These are phyloP conservation scores for Fusarium newnesense DNA, from an alignment of 2,329 filamentous ascomycete genomes.

Conservation along the genomic window DNA sequence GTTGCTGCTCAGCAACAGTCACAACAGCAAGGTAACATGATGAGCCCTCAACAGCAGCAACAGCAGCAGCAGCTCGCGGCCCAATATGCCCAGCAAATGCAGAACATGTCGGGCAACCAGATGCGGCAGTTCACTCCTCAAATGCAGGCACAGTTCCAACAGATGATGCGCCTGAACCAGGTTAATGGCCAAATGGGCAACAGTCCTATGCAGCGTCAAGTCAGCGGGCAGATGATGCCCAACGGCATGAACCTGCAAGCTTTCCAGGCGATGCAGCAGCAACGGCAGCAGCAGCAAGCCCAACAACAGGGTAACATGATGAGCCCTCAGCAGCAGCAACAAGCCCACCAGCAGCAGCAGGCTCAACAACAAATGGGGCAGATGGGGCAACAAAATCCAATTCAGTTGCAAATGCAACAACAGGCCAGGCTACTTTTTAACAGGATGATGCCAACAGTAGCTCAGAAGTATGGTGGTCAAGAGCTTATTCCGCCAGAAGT, in stretches of 20 bases:
- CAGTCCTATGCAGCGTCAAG: conserved; percentile 47
- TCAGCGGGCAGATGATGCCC: conserved; percentile 54
- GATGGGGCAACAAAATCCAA: conserved; percentile 34
- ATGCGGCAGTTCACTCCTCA: conserved; percentile 49
- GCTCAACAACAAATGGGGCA: conserved; percentile 49
- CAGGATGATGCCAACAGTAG: conserved; percentile 49
- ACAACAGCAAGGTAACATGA: conserved; percentile 53
- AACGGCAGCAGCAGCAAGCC: conserved; percentile 49
- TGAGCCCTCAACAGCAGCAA: conserved; percentile 54
- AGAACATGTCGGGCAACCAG: conserved; percentile 52
- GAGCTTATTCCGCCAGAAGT: conserved; percentile 60
- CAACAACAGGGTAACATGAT: conserved; percentile 54
- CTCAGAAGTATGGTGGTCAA: conserved; percentile 52
- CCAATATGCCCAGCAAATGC: conserved; percentile 57
- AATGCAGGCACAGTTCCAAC: conserved; percentile 51
- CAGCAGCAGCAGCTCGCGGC: conserved; percentile 56
- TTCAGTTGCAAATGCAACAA: conserved; percentile 50
- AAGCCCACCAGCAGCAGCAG: conserved; percentile 47
- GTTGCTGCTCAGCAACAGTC: conserved; percentile 50
- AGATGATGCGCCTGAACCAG: conserved; percentile 50
- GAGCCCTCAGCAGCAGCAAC: conserved; percentile 52
- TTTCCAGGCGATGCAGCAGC: conserved; percentile 52
- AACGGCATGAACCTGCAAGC: conserved; percentile 54
- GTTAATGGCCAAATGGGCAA: conserved; percentile 46
- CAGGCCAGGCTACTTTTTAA: conserved; percentile 52